Evolutionary conservation across 495 filamentous ascomycete genomes (phyloP).

Genomic region (Neurospora cerealis): DNA sequence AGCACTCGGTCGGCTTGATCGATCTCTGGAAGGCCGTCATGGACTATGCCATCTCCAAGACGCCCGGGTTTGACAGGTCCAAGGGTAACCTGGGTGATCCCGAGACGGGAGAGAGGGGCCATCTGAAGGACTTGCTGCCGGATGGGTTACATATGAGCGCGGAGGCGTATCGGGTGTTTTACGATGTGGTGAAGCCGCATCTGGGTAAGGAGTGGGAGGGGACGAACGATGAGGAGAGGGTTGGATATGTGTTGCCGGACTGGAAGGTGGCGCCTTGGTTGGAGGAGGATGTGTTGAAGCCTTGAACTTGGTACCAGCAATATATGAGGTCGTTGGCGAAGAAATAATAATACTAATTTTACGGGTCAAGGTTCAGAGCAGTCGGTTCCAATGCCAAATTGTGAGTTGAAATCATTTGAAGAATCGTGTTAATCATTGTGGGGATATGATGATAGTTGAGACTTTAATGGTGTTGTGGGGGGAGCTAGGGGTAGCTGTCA

Average conservation of each 20-base stretch:
- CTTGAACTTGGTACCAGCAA: not conserved
- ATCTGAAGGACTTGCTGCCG: constrained; percentile 37
- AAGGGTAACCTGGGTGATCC: constrained; percentile 32
- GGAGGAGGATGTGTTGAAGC: constrained; percentile 14
- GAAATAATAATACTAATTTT: not conserved
- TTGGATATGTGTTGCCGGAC: constrained; percentile 31
- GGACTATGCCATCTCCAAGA: constrained; percentile 37
- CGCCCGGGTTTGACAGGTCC: constrained; percentile 28
- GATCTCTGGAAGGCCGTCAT: constrained; percentile 71
- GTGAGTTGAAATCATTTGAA: not conserved
- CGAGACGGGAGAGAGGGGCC: constrained; percentile 30
- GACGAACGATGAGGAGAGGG: constrained; percentile 16
- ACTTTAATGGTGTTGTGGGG: not conserved
- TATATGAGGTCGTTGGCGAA: not conserved
- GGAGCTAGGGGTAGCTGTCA: not conserved
- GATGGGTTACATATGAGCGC: constrained; percentile 46
- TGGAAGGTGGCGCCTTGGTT: constrained; percentile 31
- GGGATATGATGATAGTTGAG: not conserved
- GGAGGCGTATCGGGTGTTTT: constrained; percentile 40
- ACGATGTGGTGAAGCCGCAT: constrained; percentile 30
- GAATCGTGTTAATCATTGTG: not conserved
- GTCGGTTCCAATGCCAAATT: not conserved
- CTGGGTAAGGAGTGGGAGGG: constrained; percentile 29
- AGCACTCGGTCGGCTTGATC: constrained; percentile 52
- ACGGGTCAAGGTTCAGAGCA: not conserved